A percentile compares a stretch with the other conserved stretches of the same genome.
These are phyloP conservation scores for Coemansia sp. DNA, from an alignment of 192 early-diverging fungal species.

Conservation along the genomic window DNA sequence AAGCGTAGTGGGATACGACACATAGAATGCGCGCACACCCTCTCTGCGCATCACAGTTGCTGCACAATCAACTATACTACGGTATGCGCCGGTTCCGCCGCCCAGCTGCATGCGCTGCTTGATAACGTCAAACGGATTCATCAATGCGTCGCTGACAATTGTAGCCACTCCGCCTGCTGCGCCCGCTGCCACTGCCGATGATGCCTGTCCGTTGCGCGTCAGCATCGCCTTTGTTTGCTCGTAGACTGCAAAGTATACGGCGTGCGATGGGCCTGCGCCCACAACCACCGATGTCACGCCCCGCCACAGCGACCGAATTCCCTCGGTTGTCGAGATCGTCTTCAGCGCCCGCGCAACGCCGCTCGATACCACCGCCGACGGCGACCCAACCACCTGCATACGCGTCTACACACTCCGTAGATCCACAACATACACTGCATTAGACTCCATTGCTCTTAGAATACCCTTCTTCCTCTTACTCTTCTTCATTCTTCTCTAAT, in stretches of 20 bases:
- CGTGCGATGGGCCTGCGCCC: constrained; percentile 94
- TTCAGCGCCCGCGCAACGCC: constrained; percentile 70
- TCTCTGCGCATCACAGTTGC: constrained; percentile 68
- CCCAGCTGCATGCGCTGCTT: constrained; percentile 96
- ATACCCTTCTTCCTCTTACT: background rate
- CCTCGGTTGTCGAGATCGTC: constrained; percentile 74
- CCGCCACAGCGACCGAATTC: constrained; percentile 82
- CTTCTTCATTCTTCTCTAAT: background rate
- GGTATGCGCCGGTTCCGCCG: constrained; percentile 60
- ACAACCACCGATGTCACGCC: constrained; percentile 91
- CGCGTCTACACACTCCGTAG: constrained; percentile 65
- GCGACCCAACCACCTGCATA: constrained; percentile 84
- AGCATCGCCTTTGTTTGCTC: constrained; percentile 86
- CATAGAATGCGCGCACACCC: constrained; percentile 85
- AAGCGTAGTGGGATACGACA: constrained; percentile 93
- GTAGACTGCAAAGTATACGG: constrained; percentile 93
- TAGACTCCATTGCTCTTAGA: background rate
- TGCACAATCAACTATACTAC: constrained; percentile 72
- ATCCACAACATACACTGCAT: background rate
- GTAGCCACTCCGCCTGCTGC: constrained; percentile 89
- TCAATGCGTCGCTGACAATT: constrained; percentile 81
- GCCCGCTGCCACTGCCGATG: constrained; percentile 63
- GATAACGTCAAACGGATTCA: constrained; percentile 98
- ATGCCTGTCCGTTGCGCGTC: constrained; percentile 29
- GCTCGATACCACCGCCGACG: constrained; percentile 68